phyloP scores from a whole-genome alignment of 305 asterid species.

The Rubia balearica region DNA sequence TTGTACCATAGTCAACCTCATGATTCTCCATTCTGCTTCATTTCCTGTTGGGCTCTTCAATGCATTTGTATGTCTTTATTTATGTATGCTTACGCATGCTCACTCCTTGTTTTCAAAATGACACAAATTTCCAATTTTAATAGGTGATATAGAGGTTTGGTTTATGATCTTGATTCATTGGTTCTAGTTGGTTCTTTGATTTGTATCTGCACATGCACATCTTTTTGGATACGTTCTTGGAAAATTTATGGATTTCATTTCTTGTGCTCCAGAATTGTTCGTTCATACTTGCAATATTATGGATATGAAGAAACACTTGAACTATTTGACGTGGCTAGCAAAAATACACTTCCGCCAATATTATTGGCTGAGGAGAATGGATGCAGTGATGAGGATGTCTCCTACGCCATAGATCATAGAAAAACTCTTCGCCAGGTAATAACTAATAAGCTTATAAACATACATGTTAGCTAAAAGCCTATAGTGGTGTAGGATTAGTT shows the following conservation, averaged over 20 bases:
- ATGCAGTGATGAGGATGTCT: slow-evolving; percentile 36
- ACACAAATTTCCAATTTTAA: background rate
- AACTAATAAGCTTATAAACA: slow-evolving; percentile 22
- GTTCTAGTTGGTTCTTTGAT: background rate
- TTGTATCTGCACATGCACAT: background rate
- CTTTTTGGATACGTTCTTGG: background rate
- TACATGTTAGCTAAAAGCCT: background rate
- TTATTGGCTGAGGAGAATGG: slow-evolving; percentile 51
- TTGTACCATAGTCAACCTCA: background rate
- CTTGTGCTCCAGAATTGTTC: slow-evolving; percentile 59
- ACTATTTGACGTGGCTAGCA: slow-evolving; percentile 56
- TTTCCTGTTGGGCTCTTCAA: background rate
- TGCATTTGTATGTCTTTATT: background rate
- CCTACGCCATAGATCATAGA: slow-evolving; percentile 55
- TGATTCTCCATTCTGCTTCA: background rate
- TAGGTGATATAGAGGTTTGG: background rate
- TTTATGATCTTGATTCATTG: background rate
- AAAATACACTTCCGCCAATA: slow-evolving; percentile 62
- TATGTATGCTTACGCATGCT: background rate
- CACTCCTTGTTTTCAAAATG: background rate
- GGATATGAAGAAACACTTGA: slow-evolving; percentile 87
- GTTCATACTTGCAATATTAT: slow-evolving; percentile 79
- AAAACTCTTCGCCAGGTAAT: slow-evolving; percentile 72
- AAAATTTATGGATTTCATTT: slow-evolving; percentile 10
- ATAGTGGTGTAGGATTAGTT: background rate